These are phyloP conservation scores for Cardamine resedifolia DNA, from an alignment of 345 rosid species.

Conservation along the genomic window DNA sequence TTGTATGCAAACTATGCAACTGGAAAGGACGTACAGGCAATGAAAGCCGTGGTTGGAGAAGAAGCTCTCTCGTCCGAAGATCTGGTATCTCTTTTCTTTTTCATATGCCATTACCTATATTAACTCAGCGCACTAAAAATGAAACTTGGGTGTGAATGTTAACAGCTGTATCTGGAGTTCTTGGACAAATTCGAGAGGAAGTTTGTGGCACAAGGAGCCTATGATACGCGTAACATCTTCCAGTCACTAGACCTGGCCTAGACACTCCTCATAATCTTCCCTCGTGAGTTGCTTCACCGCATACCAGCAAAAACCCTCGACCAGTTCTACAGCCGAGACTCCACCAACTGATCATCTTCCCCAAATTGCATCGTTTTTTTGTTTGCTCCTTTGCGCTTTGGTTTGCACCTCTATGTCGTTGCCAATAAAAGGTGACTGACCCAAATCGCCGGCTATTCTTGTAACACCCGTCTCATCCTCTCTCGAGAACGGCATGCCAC, in stretches of 20 bases:
- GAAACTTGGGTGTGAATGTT: neutral
- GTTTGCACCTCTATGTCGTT: slow-evolving; percentile 3
- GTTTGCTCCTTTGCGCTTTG: neutral
- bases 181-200: slow-evolving; percentile 34
- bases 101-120: no score
- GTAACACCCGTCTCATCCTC: no score
- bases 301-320: slow-evolving; percentile 88
- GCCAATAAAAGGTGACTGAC: neutral
- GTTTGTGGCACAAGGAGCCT: slow-evolving; percentile 81
- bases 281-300: slow-evolving; percentile 84
- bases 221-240: slow-evolving; percentile 80
- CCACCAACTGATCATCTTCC: slow-evolving; percentile 19
- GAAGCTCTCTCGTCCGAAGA: no score
- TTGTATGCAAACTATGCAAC: no score
- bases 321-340: slow-evolving; percentile 66
- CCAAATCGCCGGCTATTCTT: neutral
- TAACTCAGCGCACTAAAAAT: neutral
- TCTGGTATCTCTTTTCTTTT: no score
- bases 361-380: slow-evolving; percentile 2
- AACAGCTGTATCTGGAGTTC: no score
- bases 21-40: no score
- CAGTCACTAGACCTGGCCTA: slow-evolving; percentile 86
- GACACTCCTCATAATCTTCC: slow-evolving; percentile 84
- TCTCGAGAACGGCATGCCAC: no score
- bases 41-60: no score